phyloP scores from a whole-genome alignment of 2,329 filamentous ascomycete genomes.

The Xylariaceae sp. region DNA sequence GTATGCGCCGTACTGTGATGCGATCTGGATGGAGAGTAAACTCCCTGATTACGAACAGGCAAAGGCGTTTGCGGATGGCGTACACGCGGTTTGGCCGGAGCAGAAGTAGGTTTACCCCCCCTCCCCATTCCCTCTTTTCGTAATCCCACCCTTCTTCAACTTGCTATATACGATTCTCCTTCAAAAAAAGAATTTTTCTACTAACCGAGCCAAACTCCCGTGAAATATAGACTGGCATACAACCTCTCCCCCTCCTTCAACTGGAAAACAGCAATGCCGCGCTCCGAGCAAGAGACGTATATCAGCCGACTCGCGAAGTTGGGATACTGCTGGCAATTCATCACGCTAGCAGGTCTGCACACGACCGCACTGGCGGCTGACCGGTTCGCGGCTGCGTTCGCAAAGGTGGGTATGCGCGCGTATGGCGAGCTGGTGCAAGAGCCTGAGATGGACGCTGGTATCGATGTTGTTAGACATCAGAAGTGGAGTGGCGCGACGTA shows the following conservation, averaged over 20 bases:
- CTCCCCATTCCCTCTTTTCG: background rate
- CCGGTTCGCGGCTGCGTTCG: conserved; percentile 78
- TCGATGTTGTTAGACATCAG: conserved; percentile 97
- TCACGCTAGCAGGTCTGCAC: conserved; percentile 96
- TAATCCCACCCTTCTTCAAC: background rate
- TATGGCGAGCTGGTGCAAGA: conserved; percentile 98
- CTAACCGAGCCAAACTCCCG: background rate
- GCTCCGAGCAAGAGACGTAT: conserved; percentile 92
- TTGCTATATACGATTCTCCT: background rate
- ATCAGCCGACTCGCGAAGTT: conserved; percentile 80
- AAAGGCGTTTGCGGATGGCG: conserved; percentile 85
- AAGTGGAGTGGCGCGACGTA: conserved; percentile 97
- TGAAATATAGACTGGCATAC: conserved; percentile 69
- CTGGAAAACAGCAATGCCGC: conserved; percentile 96
- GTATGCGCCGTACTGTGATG: conserved; percentile 87
- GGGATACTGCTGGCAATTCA: conserved; percentile 99
- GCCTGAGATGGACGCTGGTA: conserved; percentile 83
- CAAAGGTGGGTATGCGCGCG: conserved; percentile 81
- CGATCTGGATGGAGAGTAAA: conserved; percentile 99
- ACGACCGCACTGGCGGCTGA: conserved; percentile 90
- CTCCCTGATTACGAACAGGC: conserved; percentile 88
- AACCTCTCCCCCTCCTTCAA: conserved; percentile 99
- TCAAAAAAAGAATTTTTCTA: background rate
- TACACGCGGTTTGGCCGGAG: conserved; percentile 91
- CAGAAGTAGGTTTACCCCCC: conserved; percentile 65